Evolutionary conservation across 306 rosid species (phyloP).

Genomic region (Medicago arabica): DNA sequence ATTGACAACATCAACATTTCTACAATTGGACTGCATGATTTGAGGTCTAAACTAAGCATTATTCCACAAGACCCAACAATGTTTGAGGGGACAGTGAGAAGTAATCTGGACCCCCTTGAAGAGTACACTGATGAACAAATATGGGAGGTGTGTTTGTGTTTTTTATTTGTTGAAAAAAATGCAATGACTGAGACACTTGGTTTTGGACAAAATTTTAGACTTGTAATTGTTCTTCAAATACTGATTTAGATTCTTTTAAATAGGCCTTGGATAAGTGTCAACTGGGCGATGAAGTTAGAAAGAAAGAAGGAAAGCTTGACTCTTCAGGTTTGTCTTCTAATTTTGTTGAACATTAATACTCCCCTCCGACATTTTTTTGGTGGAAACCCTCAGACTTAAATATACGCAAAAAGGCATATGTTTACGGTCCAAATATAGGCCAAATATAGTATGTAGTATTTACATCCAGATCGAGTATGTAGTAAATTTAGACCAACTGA

Average conservation of each 20-base stretch:
- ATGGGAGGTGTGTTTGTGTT: background rate
- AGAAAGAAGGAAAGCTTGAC: background rate
- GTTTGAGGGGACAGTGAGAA: background rate
- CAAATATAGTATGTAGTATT: no score
- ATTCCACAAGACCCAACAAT: background rate
- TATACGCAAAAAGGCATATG: background rate
- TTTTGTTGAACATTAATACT: slow-evolving; percentile 7
- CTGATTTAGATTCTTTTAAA: background rate
- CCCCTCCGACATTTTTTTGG: no score
- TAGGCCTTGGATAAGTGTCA: background rate
- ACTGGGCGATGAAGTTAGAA: background rate
- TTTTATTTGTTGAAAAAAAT: no score
- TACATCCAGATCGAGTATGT: no score
- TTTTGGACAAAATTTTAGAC: background rate
- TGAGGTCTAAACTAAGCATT: background rate
- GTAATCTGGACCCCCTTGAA: background rate
- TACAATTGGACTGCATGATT: background rate
- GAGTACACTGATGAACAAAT: background rate
- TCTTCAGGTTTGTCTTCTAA: background rate
- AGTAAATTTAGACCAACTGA: no score
- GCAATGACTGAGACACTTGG: background rate
- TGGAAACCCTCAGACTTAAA: background rate
- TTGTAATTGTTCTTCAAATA: background rate
- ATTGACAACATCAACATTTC: background rate
- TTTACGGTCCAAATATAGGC: no score